Conservation (phyloP, 2,329 filamentous ascomycete genomes). For the Aspergillus amoenus region DNA sequence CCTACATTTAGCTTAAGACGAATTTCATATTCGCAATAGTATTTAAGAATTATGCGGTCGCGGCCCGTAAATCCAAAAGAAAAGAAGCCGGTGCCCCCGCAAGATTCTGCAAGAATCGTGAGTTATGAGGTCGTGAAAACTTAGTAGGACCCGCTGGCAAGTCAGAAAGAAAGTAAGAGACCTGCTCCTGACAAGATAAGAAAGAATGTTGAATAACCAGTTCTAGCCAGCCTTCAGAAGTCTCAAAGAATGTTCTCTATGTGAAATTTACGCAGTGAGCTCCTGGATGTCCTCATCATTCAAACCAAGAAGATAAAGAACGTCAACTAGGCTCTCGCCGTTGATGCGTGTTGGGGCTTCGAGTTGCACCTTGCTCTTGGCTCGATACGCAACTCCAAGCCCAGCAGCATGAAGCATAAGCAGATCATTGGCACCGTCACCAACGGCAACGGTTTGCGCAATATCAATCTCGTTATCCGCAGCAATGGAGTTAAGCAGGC, state of each 20-base stretch:
- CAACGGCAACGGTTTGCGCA: slow-evolving; percentile 58
- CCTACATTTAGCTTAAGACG: background rate
- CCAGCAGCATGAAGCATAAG: slow-evolving; percentile 64
- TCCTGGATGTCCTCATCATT: slow-evolving; percentile 51
- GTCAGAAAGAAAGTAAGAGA: background rate
- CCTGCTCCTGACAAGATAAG: background rate
- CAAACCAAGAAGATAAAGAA: slow-evolving; percentile 59
- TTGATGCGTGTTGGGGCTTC: slow-evolving; percentile 62
- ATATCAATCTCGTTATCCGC: slow-evolving; percentile 54
- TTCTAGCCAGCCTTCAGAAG: background rate
- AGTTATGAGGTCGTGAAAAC: background rate
- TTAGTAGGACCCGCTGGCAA: background rate
- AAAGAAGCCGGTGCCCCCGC: background rate
- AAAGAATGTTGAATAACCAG: background rate
- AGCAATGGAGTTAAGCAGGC: slow-evolving; percentile 56
- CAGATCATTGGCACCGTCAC: slow-evolving; percentile 66
- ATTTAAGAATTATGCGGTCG: background rate
- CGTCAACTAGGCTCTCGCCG: slow-evolving; percentile 56
- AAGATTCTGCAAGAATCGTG: background rate
- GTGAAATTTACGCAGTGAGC: slow-evolving; percentile 29
- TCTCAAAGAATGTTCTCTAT: background rate
- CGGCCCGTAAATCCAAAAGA: background rate
- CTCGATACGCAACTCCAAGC: slow-evolving; percentile 63
- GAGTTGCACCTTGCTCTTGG: slow-evolving; percentile 63
- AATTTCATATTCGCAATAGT: background rate